phyloP scores from a whole-genome alignment of 805 yeast species.

The Nakazawaea ernobii region DNA sequence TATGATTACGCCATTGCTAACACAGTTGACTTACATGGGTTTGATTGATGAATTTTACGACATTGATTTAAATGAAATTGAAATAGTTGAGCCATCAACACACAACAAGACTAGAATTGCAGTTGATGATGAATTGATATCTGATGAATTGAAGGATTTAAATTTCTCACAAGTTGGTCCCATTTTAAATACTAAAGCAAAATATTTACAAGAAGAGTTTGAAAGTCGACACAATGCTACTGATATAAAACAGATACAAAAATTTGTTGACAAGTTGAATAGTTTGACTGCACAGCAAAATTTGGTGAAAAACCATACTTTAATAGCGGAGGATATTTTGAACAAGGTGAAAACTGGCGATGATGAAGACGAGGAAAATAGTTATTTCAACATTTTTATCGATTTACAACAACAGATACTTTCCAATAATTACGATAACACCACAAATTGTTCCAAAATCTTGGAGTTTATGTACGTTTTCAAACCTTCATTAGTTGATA shows the following conservation, averaged over 20 bases:
- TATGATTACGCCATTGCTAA: constrained; percentile 60
- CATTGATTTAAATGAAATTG: constrained; percentile 34
- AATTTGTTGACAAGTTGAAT: constrained; percentile 66
- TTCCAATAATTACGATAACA: constrained; percentile 41
- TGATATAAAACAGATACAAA: constrained; percentile 59
- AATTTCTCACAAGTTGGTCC: constrained; percentile 82
- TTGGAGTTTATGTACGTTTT: constrained; percentile 45
- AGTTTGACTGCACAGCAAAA: constrained; percentile 63
- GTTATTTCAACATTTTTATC: constrained; percentile 39
- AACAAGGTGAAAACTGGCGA: constrained; percentile 30
- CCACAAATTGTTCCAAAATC: constrained; percentile 30
- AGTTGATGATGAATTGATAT: constrained; percentile 43
- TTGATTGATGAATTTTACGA: constrained; percentile 68
- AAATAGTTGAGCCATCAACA: constrained; percentile 12
- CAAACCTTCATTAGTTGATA: constrained; percentile 32
- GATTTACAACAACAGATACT: constrained; percentile 69
- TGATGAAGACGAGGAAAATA: constrained; percentile 15
- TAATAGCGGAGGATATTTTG: constrained; percentile 62
- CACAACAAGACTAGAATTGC: constrained; percentile 6
- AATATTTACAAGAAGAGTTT: constrained; percentile 60
- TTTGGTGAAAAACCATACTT: constrained; percentile 66
- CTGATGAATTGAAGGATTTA: constrained; percentile 44
- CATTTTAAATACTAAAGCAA: constrained; percentile 64
- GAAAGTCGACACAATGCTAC: constrained; percentile 53
- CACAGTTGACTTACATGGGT: constrained; percentile 80